Evolutionary conservation across 2,329 filamentous ascomycete genomes (phyloP).

Genomic region (Calonectria honghensis): DNA sequence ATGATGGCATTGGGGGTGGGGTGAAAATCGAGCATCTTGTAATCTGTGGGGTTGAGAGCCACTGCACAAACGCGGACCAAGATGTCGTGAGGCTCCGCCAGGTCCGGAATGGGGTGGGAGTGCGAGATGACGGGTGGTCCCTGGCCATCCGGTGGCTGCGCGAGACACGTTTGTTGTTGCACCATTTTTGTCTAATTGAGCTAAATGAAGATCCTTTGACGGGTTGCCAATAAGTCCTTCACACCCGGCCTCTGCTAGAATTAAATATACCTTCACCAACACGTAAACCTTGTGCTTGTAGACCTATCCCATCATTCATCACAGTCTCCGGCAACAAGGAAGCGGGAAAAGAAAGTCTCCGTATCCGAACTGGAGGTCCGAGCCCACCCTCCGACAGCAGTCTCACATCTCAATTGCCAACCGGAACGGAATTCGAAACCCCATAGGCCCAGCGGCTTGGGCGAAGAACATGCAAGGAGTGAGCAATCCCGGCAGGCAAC

Average conservation of each 20-base stretch:
- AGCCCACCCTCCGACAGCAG: constrained; percentile 5
- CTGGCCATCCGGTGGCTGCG: constrained; percentile 19
- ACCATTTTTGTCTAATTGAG: background rate
- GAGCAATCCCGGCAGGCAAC: background rate
- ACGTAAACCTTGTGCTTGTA: background rate
- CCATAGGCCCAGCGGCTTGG: no score
- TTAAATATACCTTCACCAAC: constrained; percentile 4
- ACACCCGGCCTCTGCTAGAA: background rate
- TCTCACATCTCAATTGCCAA: background rate
- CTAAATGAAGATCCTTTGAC: background rate
- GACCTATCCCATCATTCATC: background rate
- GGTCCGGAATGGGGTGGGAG: background rate
- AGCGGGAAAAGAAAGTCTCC: background rate
- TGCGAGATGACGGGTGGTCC: constrained; percentile 14
- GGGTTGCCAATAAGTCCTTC: background rate
- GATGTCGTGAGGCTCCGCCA: constrained; percentile 8
- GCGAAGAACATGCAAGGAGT: background rate
- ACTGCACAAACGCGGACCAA: constrained; percentile 11
- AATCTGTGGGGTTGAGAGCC: constrained; percentile 22
- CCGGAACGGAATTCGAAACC: no score
- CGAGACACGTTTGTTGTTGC: constrained; percentile 21
- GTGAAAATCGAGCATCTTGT: constrained; percentile 25
- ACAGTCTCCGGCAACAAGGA: background rate
- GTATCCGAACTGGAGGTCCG: constrained; percentile 17
- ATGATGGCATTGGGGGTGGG: constrained; percentile 21